phyloP scores from a whole-genome alignment of 1,284 basidiomycete species.

The Heimioporus punctisporus region DNA sequence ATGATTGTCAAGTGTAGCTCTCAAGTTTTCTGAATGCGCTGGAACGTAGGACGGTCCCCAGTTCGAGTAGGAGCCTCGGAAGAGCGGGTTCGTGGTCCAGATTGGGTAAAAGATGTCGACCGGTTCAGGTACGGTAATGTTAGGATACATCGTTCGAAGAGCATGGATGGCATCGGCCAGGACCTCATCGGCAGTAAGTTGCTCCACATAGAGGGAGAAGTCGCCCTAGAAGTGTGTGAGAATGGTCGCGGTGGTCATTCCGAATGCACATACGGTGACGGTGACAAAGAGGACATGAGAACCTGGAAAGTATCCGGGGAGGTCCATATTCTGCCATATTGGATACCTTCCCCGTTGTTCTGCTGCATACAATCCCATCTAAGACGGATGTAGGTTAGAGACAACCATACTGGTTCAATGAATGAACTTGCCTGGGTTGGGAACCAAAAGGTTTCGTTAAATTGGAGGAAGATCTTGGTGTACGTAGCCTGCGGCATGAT shows the following conservation, averaged over 20 bases:
- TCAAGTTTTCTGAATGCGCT: constrained; percentile 56
- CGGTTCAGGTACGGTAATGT: constrained; percentile 53
- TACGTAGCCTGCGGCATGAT: constrained; percentile 47
- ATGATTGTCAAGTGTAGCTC: constrained; percentile 50
- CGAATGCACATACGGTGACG: constrained; percentile 49
- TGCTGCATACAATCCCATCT: constrained; percentile 71
- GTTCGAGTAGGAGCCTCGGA: constrained; percentile 68
- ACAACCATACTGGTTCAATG: background rate
- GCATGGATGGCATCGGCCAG: constrained; percentile 56
- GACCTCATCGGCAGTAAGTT: constrained; percentile 47
- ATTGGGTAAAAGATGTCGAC: constrained; percentile 55
- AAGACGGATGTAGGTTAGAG: background rate
- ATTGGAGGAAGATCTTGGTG: constrained; percentile 73
- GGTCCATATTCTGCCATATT: constrained; percentile 73
- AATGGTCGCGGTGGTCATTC: background rate
- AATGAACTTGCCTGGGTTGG: constrained; percentile 50
- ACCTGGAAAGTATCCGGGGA: constrained; percentile 57
- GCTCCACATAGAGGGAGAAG: constrained; percentile 59
- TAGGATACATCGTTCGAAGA: constrained; percentile 58
- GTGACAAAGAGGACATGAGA: constrained; percentile 67
- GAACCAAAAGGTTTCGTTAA: constrained; percentile 70
- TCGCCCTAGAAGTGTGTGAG: constrained; percentile 45
- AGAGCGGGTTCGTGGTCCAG: constrained; percentile 60
- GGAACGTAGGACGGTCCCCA: constrained; percentile 63
- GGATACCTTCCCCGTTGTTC: constrained; percentile 64